Percentiles rank a stretch among this genome's conserved stretches.
phyloP scores from a whole-genome alignment of 2,329 filamentous ascomycete species.

The Fusarium albidum region DNA sequence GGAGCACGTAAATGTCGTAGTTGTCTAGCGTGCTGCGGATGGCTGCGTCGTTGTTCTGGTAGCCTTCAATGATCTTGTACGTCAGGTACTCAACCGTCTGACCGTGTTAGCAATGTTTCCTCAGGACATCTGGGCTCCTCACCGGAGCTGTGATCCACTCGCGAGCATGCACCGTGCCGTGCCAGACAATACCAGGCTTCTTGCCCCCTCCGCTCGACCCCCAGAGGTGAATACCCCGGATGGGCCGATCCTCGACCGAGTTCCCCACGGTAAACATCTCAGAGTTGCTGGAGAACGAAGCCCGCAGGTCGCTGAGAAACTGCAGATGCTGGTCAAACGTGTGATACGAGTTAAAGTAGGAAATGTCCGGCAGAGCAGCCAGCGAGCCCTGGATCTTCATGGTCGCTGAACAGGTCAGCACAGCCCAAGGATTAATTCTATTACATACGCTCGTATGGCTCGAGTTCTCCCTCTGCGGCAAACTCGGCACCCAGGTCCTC shows the following conservation, averaged over 20 bases:
- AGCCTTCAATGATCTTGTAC: constrained; percentile 32
- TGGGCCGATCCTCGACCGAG: constrained; percentile 58
- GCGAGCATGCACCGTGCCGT: constrained; percentile 66
- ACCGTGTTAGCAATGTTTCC: rapidly evolving
- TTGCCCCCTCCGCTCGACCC: constrained; percentile 53
- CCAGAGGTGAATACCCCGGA: constrained; percentile 68
- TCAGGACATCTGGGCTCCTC: rapidly evolving
- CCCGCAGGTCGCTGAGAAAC: constrained; percentile 56
- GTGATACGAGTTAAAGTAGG: constrained; percentile 64
- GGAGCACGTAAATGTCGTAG: constrained; percentile 73
- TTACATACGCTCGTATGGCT: constrained; percentile 23
- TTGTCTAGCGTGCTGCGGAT: constrained; percentile 55
- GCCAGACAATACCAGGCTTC: constrained; percentile 63
- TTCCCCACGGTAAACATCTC: constrained; percentile 59
- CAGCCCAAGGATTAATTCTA: no score
- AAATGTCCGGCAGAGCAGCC: constrained; percentile 13
- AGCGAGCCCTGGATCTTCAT: not conserved
- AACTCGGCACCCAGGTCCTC: constrained; percentile 39
- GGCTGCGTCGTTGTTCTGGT: constrained; percentile 23
- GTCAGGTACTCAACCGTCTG: constrained; percentile 36
- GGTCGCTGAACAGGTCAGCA: not conserved
- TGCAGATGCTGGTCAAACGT: constrained; percentile 58
- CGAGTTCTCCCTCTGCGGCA: constrained; percentile 31
- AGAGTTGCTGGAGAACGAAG: constrained; percentile 52
- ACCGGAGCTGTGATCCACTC: constrained; percentile 68